Evolutionary conservation across 139 green algal genomes (phyloP).

Genomic region (Chlorella sp.): DNA sequence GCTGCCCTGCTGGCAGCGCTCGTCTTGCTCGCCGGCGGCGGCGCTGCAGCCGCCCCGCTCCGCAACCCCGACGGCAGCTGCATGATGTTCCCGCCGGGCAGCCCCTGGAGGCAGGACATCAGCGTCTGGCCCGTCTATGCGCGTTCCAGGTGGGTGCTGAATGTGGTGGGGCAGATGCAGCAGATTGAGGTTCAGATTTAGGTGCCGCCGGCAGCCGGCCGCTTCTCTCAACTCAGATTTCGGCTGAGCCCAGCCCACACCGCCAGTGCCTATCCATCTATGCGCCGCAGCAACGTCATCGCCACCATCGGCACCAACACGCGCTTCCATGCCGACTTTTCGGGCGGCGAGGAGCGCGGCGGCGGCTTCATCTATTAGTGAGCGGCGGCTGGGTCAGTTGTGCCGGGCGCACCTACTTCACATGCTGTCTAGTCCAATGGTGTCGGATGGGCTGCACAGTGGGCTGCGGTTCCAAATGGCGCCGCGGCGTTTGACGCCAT

Average conservation of each 20-base stretch:
- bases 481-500: no score
- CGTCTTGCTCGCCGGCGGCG: no score
- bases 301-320: not conserved
- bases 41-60: not conserved
- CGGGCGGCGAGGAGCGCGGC: not conserved
- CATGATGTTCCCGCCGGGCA: not conserved
- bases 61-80: not conserved
- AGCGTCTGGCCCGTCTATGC: not conserved
- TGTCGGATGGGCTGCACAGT: no score
- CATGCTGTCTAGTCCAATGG: no score
- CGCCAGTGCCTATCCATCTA: not conserved
- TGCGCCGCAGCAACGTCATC: not conserved
- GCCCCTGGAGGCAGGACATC: slow-evolving; percentile 2
- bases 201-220: no score
- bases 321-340: not conserved
- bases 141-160: not conserved
- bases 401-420: not conserved
- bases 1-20: no score
- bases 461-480: no score
- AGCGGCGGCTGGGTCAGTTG: not conserved
- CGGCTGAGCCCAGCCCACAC: no score
- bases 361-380: not conserved
- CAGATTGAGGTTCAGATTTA: no score
- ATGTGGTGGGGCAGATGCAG: no score
- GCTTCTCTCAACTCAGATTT: no score